Percentiles rank a stretch among this genome's conserved stretches.
These are phyloP conservation scores for Phytophthora sojae DNA, from an alignment of 352 stramenopile genomes.

Conservation along the genomic window DNA sequence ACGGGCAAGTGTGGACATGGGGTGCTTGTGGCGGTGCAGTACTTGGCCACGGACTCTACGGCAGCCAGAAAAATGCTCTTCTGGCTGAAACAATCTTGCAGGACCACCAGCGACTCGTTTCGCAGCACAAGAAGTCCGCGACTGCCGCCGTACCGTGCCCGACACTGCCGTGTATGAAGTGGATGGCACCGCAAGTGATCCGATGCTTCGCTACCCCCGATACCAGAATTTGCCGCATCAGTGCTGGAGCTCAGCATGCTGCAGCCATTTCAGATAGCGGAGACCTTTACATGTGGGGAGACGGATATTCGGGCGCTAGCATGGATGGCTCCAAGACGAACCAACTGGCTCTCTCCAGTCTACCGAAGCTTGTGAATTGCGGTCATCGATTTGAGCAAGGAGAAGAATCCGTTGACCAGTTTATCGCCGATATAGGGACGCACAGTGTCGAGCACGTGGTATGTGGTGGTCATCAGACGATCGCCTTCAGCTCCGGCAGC, in stretches of 20 bases:
- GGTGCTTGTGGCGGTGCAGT: constrained; percentile 72
- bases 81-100: constrained; percentile 55
- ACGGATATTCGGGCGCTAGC: constrained; percentile 1
- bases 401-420: background rate
- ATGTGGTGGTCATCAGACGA: constrained; percentile 54
- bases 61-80: constrained; percentile 27
- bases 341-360: constrained; percentile 15
- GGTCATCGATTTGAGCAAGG: constrained; percentile 11
- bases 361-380: constrained; percentile 37
- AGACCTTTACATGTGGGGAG: constrained; percentile 93
- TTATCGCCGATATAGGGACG: constrained; percentile 26
- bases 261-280: constrained; percentile 87
- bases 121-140: constrained; percentile 10
- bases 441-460: constrained; percentile 55
- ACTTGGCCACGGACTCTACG: constrained; percentile 52
- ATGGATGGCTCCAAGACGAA: constrained; percentile 7
- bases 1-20: constrained; percentile 85
- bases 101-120: constrained; percentile 44
- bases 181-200: constrained; percentile 59
- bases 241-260: constrained; percentile 88
- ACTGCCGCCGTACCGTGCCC: background rate
- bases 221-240: constrained; percentile 61
- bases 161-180: constrained; percentile 39
- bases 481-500: constrained; percentile 58
- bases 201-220: constrained; percentile 47